Percentiles rank a stretch among this genome's conserved stretches.
phyloP scores from a whole-genome alignment of 129 eudicot species.

The Ambrosia trifida region DNA sequence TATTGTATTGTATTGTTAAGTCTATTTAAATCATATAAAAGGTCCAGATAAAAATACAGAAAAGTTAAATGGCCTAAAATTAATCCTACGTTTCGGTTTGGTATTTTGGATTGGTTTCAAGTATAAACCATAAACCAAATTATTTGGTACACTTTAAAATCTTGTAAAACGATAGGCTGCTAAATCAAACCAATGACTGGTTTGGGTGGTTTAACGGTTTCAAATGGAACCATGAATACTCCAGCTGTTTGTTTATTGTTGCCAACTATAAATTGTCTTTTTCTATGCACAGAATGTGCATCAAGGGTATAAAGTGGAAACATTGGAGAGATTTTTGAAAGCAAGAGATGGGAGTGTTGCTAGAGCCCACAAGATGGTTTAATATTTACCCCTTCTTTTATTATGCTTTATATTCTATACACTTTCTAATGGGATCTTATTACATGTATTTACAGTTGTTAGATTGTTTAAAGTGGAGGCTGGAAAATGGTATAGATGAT shows the following conservation, averaged over 20 bases:
- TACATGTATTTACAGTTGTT: constrained; percentile 52
- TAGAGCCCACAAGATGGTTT: constrained; percentile 66
- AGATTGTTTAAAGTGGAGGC: constrained; percentile 69
- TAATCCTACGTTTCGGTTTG: too few species aligned
- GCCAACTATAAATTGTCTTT: neutral
- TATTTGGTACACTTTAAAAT: too few species aligned
- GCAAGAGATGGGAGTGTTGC: constrained; percentile 41
- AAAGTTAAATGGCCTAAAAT: too few species aligned
- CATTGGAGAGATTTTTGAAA: constrained; percentile 50
- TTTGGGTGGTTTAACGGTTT: too few species aligned
- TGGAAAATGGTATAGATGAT: constrained; percentile 63
- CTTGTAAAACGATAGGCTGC: too few species aligned
- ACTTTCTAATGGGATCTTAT: constrained; percentile 17
- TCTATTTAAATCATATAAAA: too few species aligned
- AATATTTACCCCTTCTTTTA: neutral
- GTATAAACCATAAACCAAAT: too few species aligned
- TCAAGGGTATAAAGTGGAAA: constrained; percentile 60
- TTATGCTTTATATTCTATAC: neutral
- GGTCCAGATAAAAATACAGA: too few species aligned
- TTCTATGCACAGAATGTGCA: constrained; percentile 39
- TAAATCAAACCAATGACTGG: too few species aligned
- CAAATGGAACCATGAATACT: too few species aligned
- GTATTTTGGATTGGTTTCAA: too few species aligned
- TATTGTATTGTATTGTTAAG: too few species aligned
- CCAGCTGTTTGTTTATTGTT: neutral